Evolutionary conservation across 139 green algal genomes (phyloP), one percentile per base, ranked within the genome.

Genomic region (Bryopsis sp.): DNA sequence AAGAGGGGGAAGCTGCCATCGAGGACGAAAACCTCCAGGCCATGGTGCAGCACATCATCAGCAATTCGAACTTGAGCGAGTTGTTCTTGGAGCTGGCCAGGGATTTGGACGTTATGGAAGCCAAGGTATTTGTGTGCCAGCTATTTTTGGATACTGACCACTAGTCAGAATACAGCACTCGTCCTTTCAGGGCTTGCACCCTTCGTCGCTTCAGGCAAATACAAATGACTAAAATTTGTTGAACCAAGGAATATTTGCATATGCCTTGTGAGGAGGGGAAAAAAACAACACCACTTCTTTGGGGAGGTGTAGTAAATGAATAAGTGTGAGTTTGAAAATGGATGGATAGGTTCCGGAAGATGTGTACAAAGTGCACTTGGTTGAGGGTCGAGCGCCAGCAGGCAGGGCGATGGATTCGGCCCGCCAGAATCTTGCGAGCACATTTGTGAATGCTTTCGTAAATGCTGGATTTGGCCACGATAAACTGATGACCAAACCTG

Each of bases 381-480:
- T 94, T 63, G 92, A 98, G 61, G 85, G 89, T n/a, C 72, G 88
- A 1, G 72, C 78, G 28, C 75, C 86, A 2, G 70, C 77, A 3
- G 81, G 80, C 26, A 74, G 77, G 58, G 79, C 38, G 37, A 80
- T 96, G 22, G 94, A 98, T 79, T 92, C 81, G 2, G 94, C 94
- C 1, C 84, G 88, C 31, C 82, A 90, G 58, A 98, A 99, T 79
- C 84, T 99, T 62, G 90, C 94, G 0, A 81, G 85, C 37, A 96
- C 94, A 0, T 96, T 97, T 77, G 94, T 99, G 29, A 99, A 98
- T 75, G 94, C 81, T 7, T 96, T 99, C 70, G 91, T 99, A 8
- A 99, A 99, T 71, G 92, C 93, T 26, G 94, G 93, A 22, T 99
- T 97, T 65, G 94, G 94, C 2, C 80, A 94, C 39, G 93, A 96